Evolutionary conservation across 2,329 filamentous ascomycete genomes (phyloP), one percentile per base, ranked within the genome.

Genomic region (Colletotrichum euphorbiae): DNA sequence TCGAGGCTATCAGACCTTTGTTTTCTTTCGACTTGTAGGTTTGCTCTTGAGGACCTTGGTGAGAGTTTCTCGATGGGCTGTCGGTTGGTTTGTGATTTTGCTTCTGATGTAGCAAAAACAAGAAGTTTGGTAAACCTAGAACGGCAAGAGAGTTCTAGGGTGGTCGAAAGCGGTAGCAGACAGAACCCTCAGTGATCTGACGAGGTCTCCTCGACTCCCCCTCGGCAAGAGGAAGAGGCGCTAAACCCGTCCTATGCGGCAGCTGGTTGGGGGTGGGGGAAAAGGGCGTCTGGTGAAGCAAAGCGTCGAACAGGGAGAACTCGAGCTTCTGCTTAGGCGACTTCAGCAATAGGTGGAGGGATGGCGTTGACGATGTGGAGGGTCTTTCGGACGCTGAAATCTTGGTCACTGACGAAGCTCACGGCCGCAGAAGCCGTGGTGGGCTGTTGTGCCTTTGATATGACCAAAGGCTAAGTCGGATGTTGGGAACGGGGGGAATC

Each of bases 141-240:
- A 69, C 72, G 74, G 76, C 72, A 74, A 77, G 76, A 77, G 73
- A 75, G 80, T 91, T 84, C 94, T 98, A 98, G 81, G 96, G 96
- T 83, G 96, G 96, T 89, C 93, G 93, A 87, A 96, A 97, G 83
- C 90, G 91, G 85, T 94, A 97, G 84, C 91, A 92, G 86, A 93
- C 92, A 88, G 93, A 91, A 90, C 91, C 93, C 88, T 92, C 87
- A 87, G 87, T 91, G 88, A 91, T 90, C 89, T 92, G 93, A 91
- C 93, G 92, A 93, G 93, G 93, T 91, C 93, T 95, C 91, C 92
- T 93, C 92, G 94, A 97, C 93, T 96, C 96, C 97, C 95, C 96
- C 96, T 94, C 95, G 83, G 85, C 86, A 85, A 96, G 95, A 97
- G 94, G 95, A 98, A 98, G 95, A 97, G 94, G 92, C 92, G 90